Base-by-base conservation (phyloP, 2,329 filamentous ascomycete species). In the Trichocomaceae sp. region DNA sequence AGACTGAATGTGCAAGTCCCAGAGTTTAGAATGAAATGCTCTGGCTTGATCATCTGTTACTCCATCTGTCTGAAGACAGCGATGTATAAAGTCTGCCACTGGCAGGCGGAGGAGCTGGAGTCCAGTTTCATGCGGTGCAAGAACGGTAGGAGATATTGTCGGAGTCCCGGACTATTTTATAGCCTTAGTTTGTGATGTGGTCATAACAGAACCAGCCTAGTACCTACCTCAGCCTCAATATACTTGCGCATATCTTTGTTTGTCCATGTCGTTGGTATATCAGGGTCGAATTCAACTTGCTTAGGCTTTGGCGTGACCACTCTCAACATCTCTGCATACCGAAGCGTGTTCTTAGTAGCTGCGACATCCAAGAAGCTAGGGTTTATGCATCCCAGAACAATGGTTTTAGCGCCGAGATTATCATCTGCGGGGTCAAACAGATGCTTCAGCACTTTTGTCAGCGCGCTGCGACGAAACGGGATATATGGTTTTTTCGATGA, bases 401-500 rank as follows among this genome's bases (percentile, higher is more conserved):
- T 69, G 2, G 74, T 79, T 62, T 69, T 74, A 64, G 72, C 76
- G 12, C 59, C 61, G 0, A 70, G 66, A n/a, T 60, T 61, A 35
- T 35, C 31, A 12, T 69, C 64, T 0, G 66, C 57, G 0, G 76
- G 75, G 58, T 79, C 76, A 59, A 79, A 78, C 10, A 78, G 69
- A 48, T 78, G 76, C 59, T 79, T 79, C 47, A 78, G 64, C 0
- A 77, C 70, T 61, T 73, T 77, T 6, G 77, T 79, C 47, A 79
- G 60, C 7, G 71, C 69, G 60, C 74, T 77, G 57, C 76, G 74
- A 0, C 76, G 70, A 58, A 77, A 79, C 0, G 77, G 77, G 0
- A 79, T 66, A 50, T 76, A 72, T 0, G 67, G 63, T 50, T 66
- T 68, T 9, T 52, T 54, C 19, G 17, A 44, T 1, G 56, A 48